Percentiles rank a stretch among this genome's conserved stretches.
Evolutionary conservation across 805 yeast species (phyloP).

Genomic region (Metschnikowia proteae): DNA sequence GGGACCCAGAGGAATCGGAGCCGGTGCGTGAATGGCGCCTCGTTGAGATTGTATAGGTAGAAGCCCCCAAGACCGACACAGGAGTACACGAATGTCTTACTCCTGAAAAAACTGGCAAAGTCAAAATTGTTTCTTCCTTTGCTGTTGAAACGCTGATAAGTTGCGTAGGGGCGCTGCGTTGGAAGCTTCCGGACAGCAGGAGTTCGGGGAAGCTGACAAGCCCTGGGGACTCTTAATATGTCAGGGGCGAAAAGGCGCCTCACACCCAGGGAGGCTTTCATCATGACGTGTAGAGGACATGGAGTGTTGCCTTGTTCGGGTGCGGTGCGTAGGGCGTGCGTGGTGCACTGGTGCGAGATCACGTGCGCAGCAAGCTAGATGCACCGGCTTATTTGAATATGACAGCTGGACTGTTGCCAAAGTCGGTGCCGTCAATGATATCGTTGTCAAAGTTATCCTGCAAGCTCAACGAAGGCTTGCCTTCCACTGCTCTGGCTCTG

Average conservation of each 20-base stretch:
- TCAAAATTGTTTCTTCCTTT: slow-evolving; percentile 5
- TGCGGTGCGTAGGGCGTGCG: neutral
- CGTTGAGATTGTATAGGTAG: slow-evolving; percentile 48
- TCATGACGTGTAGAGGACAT: neutral
- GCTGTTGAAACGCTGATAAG: slow-evolving; percentile 19
- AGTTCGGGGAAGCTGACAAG: neutral
- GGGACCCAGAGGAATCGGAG: slow-evolving; percentile 69
- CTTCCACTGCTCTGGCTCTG: neutral
- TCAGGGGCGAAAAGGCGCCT: neutral
- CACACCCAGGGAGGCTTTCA: neutral
- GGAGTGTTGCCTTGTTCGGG: no score
- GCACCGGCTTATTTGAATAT: slow-evolving; percentile 14
- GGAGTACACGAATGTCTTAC: slow-evolving; percentile 32
- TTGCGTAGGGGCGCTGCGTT: slow-evolving; percentile 12
- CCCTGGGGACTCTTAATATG: neutral
- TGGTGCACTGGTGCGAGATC: neutral
- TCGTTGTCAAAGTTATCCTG: slow-evolving; percentile 22
- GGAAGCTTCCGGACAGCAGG: neutral
- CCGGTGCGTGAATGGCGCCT: slow-evolving; percentile 79
- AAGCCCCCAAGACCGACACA: slow-evolving; percentile 18
- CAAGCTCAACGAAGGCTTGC: slow-evolving; percentile 10
- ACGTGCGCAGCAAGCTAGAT: neutral
- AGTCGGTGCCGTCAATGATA: slow-evolving; percentile 13
- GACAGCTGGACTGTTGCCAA: slow-evolving; percentile 16
- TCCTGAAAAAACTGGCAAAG: slow-evolving; percentile 18